Evolutionary conservation across 495 filamentous ascomycete species (phyloP), one percentile per base, ranked within the genome.

Genomic region (Podospora anserina): DNA sequence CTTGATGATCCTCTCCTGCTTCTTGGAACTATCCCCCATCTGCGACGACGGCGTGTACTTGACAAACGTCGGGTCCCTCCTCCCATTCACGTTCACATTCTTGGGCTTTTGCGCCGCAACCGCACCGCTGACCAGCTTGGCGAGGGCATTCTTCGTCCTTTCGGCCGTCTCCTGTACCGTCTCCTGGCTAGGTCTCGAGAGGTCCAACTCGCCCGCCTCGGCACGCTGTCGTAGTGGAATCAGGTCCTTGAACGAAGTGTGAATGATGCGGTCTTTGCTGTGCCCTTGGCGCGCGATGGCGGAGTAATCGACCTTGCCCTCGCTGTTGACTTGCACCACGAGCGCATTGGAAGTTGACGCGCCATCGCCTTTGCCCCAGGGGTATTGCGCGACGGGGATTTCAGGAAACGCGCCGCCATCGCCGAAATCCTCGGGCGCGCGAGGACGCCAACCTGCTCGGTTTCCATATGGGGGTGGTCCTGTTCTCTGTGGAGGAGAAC

Each of bases 321-420:
- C 89, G 1, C 83, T 88, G 76, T 98, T 92, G 63, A 98, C 94
- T 76, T 97, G 92, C 28, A 98, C 84, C 11, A 93, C 90, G 34
- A 99, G 88, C 61, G 94, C 93, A 78, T 97, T 98, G 63, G 91
- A 94, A 5, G 83, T 89, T 4, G 85, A 84, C 1, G 89, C 81
- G 19, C 85, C 82, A 44, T 73, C 78, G 19, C 94, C 94, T 66
- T 91, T 87, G 49, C 95, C 96, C 93, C 97, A 88, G 57, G 94
- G 94, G 76, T 99, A 99, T 73, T 99, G 95, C 28, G 94, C 95
- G 60, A 98, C 87, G 27, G 90, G 88, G 58, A 99, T 89, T 78
- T 99, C 95, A 44, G 95, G 93, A 79, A 98, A 99, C 61, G 94
- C 93, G 73, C 95, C 95, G 67, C 95, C 95, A 83, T 98, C 94